Percentiles rank a stretch among this genome's conserved stretches.
phyloP scores from a whole-genome alignment of 495 filamentous ascomycete genomes.

The Lasiosphaeria miniovina region DNA sequence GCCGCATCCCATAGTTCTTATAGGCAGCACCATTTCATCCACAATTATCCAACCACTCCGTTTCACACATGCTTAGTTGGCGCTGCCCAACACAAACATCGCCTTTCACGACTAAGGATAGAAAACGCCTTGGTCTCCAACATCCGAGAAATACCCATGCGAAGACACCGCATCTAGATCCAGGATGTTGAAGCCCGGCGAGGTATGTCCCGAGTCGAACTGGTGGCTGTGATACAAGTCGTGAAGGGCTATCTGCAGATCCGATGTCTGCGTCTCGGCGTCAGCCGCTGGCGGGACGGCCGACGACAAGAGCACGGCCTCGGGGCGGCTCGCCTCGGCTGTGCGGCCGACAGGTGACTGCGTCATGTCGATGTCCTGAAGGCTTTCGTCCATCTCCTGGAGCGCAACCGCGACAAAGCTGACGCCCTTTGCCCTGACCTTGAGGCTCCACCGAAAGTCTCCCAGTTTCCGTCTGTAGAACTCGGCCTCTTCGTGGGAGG shows the following conservation, averaged over 20 bases:
- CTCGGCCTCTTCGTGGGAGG: constrained; percentile 69
- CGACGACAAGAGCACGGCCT: not conserved
- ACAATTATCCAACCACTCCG: too few relatives aligned
- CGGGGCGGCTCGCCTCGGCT: not conserved
- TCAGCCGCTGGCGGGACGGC: constrained; percentile 1
- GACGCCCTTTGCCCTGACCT: constrained; percentile 27
- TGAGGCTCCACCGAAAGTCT: constrained; percentile 75
- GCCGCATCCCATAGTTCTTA: too few relatives aligned
- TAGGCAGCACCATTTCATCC: too few relatives aligned
- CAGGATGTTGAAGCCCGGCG: constrained; percentile 12
- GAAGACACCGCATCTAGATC: constrained; percentile 16
- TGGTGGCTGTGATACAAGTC: not conserved
- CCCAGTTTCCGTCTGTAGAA: constrained; percentile 68
- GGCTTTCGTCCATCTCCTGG: constrained; percentile 30
- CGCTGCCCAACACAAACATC: too few relatives aligned
- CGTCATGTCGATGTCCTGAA: constrained; percentile 29
- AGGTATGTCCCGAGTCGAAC: constrained; percentile 7
- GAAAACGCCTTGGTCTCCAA: constrained; percentile 14
- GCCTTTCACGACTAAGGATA: not conserved
- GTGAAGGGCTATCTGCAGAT: not conserved
- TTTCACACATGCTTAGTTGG: too few relatives aligned
- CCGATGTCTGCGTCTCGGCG: constrained; percentile 16
- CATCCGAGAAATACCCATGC: constrained; percentile 13
- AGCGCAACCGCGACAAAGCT: constrained; percentile 25
- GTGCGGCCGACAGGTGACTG: constrained; percentile 15